These are phyloP conservation scores for Rhodotorula sphaerocarpa DNA, from an alignment of 768 basidiomycete species.

Conservation along the genomic window DNA sequence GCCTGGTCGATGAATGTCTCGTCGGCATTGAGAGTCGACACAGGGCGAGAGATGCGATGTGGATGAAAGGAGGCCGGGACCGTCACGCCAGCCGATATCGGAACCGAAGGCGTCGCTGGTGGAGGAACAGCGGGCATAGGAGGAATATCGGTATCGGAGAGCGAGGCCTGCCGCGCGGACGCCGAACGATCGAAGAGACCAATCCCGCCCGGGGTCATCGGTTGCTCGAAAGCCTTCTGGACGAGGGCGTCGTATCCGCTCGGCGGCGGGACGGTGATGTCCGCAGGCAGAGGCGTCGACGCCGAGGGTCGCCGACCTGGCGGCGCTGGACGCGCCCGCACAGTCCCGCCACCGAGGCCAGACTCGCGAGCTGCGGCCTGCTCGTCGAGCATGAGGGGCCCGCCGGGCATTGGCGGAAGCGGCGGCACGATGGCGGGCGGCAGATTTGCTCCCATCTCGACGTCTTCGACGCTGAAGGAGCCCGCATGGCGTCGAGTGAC, in stretches of 20 bases:
- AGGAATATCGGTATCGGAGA: background rate
- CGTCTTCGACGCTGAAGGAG: slow-evolving; percentile 40
- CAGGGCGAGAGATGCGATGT: slow-evolving; percentile 23
- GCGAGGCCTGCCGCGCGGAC: background rate
- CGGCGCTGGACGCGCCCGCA: background rate
- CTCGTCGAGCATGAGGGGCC: background rate
- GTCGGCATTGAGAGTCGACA: slow-evolving; percentile 30
- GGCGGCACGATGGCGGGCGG: slow-evolving; percentile 30
- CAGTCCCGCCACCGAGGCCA: background rate
- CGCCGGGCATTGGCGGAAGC: slow-evolving; percentile 11
- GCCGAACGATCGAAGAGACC: slow-evolving; percentile 10
- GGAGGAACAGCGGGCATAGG: background rate
- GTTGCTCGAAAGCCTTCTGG: slow-evolving; percentile 33
- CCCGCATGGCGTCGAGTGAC: slow-evolving; percentile 36
- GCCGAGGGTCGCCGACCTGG: background rate
- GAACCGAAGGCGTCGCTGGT: background rate
- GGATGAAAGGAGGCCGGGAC: background rate
- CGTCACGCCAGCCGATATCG: background rate
- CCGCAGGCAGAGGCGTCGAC: background rate
- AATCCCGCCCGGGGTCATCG: slow-evolving; percentile 26
- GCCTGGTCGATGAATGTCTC: slow-evolving; percentile 31
- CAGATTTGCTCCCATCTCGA: slow-evolving; percentile 34
- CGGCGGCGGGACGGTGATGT: slow-evolving; percentile 13
- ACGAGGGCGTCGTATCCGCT: slow-evolving; percentile 23
- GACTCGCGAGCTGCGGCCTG: background rate